phyloP scores from a whole-genome alignment of 306 rosid genomes.

The Lablab purpureus region DNA sequence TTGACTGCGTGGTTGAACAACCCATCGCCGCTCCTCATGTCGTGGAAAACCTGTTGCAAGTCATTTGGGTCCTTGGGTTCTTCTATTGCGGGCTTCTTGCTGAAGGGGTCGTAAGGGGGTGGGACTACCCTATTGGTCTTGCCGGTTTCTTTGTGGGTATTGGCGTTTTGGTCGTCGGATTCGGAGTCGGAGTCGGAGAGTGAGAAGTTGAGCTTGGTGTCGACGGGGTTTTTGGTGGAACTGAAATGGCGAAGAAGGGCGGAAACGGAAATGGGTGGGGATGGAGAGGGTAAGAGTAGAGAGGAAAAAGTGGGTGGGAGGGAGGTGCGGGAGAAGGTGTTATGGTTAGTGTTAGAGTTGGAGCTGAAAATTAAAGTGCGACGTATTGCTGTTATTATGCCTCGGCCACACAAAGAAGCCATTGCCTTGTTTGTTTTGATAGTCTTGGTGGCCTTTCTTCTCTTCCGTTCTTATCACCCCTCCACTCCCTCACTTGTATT shows the following conservation, averaged over 20 bases:
- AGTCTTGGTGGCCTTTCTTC: too few species aligned
- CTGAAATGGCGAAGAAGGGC: constrained; percentile 15
- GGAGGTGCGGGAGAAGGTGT: too few species aligned
- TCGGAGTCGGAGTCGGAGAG: constrained; percentile 55
- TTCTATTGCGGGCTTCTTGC: constrained; percentile 62
- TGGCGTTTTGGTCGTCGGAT: neutral
- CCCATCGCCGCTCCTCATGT: constrained; percentile 66
- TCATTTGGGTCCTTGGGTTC: constrained; percentile 73
- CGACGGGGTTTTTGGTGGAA: constrained; percentile 38
- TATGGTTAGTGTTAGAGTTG: constrained; percentile 15
- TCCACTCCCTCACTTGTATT: too few species aligned
- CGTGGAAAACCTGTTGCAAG: constrained; percentile 74
- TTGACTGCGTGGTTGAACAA: constrained; percentile 70
- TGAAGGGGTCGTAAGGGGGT: constrained; percentile 74
- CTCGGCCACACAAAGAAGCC: constrained; percentile 39
- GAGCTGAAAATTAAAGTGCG: constrained; percentile 44
- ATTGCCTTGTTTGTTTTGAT: neutral
- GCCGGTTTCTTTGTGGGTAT: neutral
- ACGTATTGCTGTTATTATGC: constrained; percentile 4
- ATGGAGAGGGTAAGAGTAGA: neutral
- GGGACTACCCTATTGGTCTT: constrained; percentile 9
- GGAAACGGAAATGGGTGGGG: neutral
- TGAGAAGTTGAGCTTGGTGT: constrained; percentile 61
- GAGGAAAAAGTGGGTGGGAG: neutral
- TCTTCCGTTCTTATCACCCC: too few species aligned